Evolutionary conservation across 2,329 filamentous ascomycete species (phyloP), one percentile per base, ranked within the genome.

Genomic region (Pseudogymnoascus sp.): DNA sequence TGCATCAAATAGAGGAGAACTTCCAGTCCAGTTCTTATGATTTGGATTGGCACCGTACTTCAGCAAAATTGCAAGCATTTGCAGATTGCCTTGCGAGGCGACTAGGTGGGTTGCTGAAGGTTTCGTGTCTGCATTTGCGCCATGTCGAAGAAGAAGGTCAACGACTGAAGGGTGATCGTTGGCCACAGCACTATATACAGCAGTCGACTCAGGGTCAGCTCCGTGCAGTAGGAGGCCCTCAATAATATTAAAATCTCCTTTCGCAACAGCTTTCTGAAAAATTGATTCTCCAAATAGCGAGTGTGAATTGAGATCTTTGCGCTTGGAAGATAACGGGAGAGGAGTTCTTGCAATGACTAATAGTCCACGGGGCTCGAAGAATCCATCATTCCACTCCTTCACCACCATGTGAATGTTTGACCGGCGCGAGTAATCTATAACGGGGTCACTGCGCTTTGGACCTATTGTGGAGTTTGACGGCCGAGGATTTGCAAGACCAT

Each of bases 91-190:
- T 13, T 62, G 62, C 9, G 52, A 59, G 6, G 62, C 62, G 2
- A 64, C 63, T 2, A 61, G 36, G 4, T 61, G 61, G 4, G 65
- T 21, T 7, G 62, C 58, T 1, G 64, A 48, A 35, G 63, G 63
- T 27, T 62, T 62, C 33, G 64, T 66, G 3, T 31, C 31, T 12
- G 62, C 60, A 8, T 48, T 27, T 35, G 65, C 64, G 10, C 63
- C 62, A 35, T 64, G 42, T 31, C 65, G 60, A 21, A 67, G 60
- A 9, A 67, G 58, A 1, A 62, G n/a, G n/a, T 64, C 61, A 3
- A 64, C 61, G 36, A 65, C 33, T 5, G 60, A 35, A 6, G 60
- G 60, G 33, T 58, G 18, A 4, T 58, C 59, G 52, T 48, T 60
- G 9, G 25, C 58, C 10, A 61, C 59, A 13, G 65, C 64, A 35